Conservation (phyloP, 305 asterid genomes). For the Fraxinus sp. region DNA sequence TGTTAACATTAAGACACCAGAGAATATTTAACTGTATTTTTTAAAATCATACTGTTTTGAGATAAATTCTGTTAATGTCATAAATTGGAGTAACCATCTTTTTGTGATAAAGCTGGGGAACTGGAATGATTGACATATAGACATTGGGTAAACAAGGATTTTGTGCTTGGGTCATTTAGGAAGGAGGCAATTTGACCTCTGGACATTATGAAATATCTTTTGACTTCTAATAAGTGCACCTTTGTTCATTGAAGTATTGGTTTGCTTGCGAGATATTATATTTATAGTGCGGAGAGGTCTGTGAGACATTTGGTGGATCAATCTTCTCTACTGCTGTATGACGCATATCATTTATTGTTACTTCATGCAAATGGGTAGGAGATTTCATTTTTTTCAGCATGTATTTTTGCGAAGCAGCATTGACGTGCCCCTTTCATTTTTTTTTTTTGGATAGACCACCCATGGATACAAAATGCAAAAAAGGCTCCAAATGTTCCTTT, state of each 20-base stretch:
- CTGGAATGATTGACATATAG: not conserved
- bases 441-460: slow-evolving; percentile 58
- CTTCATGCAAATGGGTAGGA: slow-evolving; percentile 1
- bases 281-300: not conserved
- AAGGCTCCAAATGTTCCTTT: slow-evolving; percentile 92
- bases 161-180: not conserved
- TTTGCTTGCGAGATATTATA: not conserved
- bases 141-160: not conserved
- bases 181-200: not conserved
- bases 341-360: not conserved
- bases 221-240: not conserved
- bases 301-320: slow-evolving; percentile 3
- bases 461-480: slow-evolving; percentile 83
- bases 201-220: slow-evolving; percentile 9
- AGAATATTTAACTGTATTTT: not conserved
- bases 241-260: not conserved
- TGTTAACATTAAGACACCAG: not conserved
- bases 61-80: not conserved
- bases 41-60: not conserved
- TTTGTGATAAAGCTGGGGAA: not conserved
- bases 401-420: slow-evolving; percentile 18
- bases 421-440: slow-evolving; percentile 19
- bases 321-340: not conserved
- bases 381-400: slow-evolving; percentile 1
- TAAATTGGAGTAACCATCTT: not conserved